phyloP scores from a whole-genome alignment of 768 basidiomycete genomes.

The Leccinum olivaceopallidum region DNA sequence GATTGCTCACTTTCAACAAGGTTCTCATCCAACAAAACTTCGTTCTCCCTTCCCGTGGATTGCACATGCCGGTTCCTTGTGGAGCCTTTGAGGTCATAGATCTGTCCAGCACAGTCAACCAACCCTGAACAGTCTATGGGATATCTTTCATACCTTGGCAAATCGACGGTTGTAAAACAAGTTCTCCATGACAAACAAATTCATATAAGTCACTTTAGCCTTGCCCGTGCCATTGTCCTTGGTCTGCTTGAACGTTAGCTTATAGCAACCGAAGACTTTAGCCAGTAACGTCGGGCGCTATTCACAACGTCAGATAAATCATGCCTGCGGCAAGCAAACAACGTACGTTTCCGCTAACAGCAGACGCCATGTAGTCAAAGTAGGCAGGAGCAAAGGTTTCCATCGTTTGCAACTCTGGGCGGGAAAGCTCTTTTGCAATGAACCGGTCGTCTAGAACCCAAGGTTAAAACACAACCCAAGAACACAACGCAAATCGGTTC shows the following conservation, averaged over 20 bases:
- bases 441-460: conserved; percentile 83
- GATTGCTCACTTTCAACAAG: conserved; percentile 74
- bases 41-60: conserved; percentile 86
- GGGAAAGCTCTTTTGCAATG: conserved; percentile 95
- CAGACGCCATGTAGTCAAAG: conserved; percentile 98
- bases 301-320: conserved; percentile 7
- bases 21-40: conserved; percentile 96
- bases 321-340: background rate
- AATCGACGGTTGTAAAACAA: conserved; percentile 92
- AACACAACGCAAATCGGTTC: conserved; percentile 14
- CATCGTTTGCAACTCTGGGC: conserved; percentile 90
- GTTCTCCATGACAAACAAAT: conserved; percentile 97
- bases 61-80: conserved; percentile 92
- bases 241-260: conserved; percentile 84
- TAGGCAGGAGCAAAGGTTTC: conserved; percentile 97
- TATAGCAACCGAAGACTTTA: conserved; percentile 96
- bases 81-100: conserved; percentile 97
- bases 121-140: conserved; percentile 1
- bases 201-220: conserved; percentile 88
- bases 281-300: conserved; percentile 93
- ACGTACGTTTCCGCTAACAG: conserved; percentile 79
- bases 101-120: conserved; percentile 44
- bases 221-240: conserved; percentile 62
- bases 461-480: background rate
- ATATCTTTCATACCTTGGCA: conserved; percentile 58